A percentile compares a stretch with the other conserved stretches of the same genome.
phyloP scores from a whole-genome alignment of 805 yeast species.

The Cyberlindnera mycetangii region DNA sequence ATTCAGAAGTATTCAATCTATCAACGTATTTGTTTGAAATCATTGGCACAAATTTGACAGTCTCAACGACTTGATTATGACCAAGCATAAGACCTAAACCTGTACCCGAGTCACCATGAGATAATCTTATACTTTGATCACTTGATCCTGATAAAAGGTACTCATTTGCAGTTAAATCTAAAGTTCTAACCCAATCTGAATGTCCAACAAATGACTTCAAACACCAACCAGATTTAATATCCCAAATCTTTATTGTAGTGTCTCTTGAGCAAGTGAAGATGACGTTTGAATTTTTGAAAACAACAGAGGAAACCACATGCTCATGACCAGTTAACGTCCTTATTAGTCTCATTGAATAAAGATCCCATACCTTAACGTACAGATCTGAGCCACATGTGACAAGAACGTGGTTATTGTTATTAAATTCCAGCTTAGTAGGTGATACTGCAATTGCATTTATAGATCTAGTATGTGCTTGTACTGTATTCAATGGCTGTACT shows the following conservation, averaged over 20 bases:
- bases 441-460: slow-evolving; percentile 61
- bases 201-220: slow-evolving; percentile 69
- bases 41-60: slow-evolving; percentile 62
- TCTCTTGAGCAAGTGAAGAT: slow-evolving; percentile 67
- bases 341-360: slow-evolving; percentile 46
- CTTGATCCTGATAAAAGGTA: slow-evolving; percentile 71
- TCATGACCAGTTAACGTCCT: slow-evolving; percentile 82
- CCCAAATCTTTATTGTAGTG: slow-evolving; percentile 60
- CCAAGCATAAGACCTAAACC: slow-evolving; percentile 68
- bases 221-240: slow-evolving; percentile 64
- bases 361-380: slow-evolving; percentile 70
- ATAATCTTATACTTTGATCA: slow-evolving; percentile 69
- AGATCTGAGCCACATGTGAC: slow-evolving; percentile 51
- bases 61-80: slow-evolving; percentile 82
- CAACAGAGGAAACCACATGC: slow-evolving; percentile 70
- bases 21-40: slow-evolving; percentile 47
- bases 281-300: slow-evolving; percentile 45
- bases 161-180: slow-evolving; percentile 49
- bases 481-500: slow-evolving; percentile 56
- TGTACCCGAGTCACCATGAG: slow-evolving; percentile 64
- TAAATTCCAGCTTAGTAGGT: slow-evolving; percentile 32
- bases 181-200: slow-evolving; percentile 80
- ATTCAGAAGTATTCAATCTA: slow-evolving; percentile 32
- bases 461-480: slow-evolving; percentile 74
- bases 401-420: slow-evolving; percentile 28